Evolutionary conservation across 257 asterid genomes (phyloP).

Genomic region (Rhazya stricta): DNA sequence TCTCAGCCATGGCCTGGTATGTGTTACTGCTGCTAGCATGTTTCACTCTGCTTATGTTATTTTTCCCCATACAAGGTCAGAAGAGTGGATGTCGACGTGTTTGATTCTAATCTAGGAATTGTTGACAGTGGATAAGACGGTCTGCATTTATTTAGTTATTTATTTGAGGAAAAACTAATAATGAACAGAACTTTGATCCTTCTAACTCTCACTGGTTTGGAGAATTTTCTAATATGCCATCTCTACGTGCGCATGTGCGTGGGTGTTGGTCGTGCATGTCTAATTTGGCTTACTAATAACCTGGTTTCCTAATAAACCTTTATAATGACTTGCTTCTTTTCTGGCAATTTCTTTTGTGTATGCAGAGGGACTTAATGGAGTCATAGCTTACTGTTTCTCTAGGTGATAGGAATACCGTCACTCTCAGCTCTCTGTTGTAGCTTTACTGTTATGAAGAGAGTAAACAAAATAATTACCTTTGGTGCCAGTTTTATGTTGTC

Average conservation of each 20-base stretch:
- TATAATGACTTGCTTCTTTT: neutral
- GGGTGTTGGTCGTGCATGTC: neutral
- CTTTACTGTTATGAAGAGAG: neutral
- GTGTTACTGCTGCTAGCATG: neutral
- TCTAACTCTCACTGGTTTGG: neutral
- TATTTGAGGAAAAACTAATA: neutral
- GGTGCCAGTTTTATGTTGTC: neutral
- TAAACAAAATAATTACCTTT: neutral
- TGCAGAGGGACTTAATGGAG: neutral
- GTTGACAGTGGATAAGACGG: neutral
- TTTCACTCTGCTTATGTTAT: neutral
- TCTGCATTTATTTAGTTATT: neutral
- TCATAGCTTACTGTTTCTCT: neutral
- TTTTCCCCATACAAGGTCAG: neutral
- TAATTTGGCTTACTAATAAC: neutral
- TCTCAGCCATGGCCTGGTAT: slow-evolving; percentile 99
- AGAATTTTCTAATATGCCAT: neutral
- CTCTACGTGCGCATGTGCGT: neutral
- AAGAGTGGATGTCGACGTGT: neutral
- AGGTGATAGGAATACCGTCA: neutral
- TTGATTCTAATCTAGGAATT: neutral
- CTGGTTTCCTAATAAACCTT: neutral
- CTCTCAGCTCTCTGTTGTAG: neutral
- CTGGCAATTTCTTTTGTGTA: neutral
- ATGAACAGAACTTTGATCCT: neutral